phyloP scores from a whole-genome alignment of 2,329 filamentous ascomycete species.

The Penicillium psychrosexuale region DNA sequence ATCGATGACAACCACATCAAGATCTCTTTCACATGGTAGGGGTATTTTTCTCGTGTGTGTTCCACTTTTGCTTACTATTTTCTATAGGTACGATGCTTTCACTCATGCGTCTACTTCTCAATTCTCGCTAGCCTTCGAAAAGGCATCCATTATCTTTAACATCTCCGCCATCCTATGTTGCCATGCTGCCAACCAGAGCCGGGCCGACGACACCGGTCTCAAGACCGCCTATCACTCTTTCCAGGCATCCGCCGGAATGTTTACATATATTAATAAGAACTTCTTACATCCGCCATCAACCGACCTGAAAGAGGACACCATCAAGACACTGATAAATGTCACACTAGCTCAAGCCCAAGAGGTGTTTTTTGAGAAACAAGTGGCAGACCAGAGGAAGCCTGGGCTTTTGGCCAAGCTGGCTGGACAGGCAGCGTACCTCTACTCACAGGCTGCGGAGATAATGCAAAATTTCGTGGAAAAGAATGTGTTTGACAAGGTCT shows the following conservation, averaged over 20 bases:
- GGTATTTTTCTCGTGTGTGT: constrained; percentile 15
- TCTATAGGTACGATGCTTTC: constrained; percentile 91
- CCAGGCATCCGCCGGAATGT: constrained; percentile 98
- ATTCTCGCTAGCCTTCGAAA: constrained; percentile 95
- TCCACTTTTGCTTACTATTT: background rate
- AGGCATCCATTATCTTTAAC: constrained; percentile 99
- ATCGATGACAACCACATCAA: constrained; percentile 99
- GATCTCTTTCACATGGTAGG: constrained; percentile 94
- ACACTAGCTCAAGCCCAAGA: constrained; percentile 96
- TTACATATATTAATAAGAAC: constrained; percentile 99
- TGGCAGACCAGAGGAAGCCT: constrained; percentile 87
- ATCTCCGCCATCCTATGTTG: constrained; percentile 96
- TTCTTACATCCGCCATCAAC: constrained; percentile 95
- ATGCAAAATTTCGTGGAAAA: constrained; percentile 89
- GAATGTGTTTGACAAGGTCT: constrained; percentile 90
- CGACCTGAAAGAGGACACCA: constrained; percentile 91
- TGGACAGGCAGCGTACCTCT: constrained; percentile 84
- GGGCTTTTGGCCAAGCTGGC: constrained; percentile 89
- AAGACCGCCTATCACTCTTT: constrained; percentile 98
- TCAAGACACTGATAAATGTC: constrained; percentile 88
- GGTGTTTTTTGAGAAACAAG: constrained; percentile 95
- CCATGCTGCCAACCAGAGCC: constrained; percentile 88
- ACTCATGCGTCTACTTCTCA: constrained; percentile 97
- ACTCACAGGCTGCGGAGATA: constrained; percentile 81
- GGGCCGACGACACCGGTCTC: constrained; percentile 84